Evolutionary conservation across 2,329 filamentous ascomycete genomes (phyloP), one percentile per base, ranked within the genome.

Genomic region (Coniochaeta sp.): DNA sequence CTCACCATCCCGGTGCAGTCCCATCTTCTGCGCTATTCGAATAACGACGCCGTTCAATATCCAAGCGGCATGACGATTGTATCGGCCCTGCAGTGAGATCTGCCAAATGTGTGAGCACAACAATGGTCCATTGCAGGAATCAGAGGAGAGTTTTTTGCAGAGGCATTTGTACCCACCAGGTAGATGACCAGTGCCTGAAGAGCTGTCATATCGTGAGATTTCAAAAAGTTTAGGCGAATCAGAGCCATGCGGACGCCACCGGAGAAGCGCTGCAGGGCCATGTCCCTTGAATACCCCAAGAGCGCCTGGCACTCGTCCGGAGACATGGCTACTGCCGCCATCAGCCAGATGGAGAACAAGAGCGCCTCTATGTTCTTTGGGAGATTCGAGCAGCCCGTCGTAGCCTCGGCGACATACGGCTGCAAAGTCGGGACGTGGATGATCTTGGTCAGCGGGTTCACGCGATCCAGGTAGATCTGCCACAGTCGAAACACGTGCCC

Each of bases 341-440:
- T 80, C 60, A 79, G 80, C 68, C 90, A 90, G 50, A 91, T 88
- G 64, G 83, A 75, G 62, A 88, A 88, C 58, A 88, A 70, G 4
- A 88, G 75, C 0, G 86, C 83, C 69, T 89, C 85, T 26, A 84
- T 73, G 59, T 83, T 83, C 44, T 81, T 77, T 0, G 81, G 80
- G 1, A 90, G 72, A 47, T 77, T 79, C 14, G 75, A 73, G 22
- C 87, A 74, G 62, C 84, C 80, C 17, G 79, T 79, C 1, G 81
- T 82, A 2, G 87, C 86, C 61, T 89, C 82, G 40, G 89, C 79
- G 8, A 92, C 76, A 54, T 82, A 80, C 2, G 82, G 80, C 66
- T 91, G 86, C 4, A 91, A 72, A 0, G 86, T 86, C 0, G 89
- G 89, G 1, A 88, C 81, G 68, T 93, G 90, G 26, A 91, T 85